Conservation (phyloP, 176 grass and related monocot species). For the Cenchrus fungigraminus region DNA sequence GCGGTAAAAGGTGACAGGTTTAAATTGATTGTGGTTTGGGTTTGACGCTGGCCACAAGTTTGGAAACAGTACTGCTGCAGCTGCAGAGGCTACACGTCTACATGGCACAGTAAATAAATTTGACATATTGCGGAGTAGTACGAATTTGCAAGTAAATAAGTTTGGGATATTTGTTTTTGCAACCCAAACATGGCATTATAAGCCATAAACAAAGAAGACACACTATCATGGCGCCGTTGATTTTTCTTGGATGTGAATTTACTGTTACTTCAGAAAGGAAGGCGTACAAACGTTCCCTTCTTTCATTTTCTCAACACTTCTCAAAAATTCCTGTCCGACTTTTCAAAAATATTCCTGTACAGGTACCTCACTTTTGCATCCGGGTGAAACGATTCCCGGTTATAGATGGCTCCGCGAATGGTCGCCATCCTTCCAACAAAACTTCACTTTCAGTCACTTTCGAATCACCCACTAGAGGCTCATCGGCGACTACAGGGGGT, state of each 20-base stretch:
- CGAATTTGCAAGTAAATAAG: not conserved
- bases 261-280: not conserved
- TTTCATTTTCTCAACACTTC: not conserved
- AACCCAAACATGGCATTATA: not conserved
- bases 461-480: conserved; percentile 4
- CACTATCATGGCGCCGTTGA: not conserved
- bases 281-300: not conserved
- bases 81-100: no score
- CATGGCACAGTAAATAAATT: no score
- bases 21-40: not conserved
- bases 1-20: conserved; percentile 3
- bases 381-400: conserved; percentile 1
- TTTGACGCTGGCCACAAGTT: not conserved
- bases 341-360: not conserved
- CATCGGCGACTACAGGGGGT: not conserved
- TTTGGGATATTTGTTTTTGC: not conserved
- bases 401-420: not conserved
- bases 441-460: not conserved
- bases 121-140: no score
- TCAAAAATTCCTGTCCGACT: no score
- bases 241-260: not conserved
- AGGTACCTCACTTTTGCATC: not conserved
- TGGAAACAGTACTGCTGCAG: not conserved
- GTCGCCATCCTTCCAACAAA: conserved; percentile 30
- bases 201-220: not conserved